phyloP scores from a whole-genome alignment of 176 grass and related monocot genomes.

The Cymbopogon citratus region DNA sequence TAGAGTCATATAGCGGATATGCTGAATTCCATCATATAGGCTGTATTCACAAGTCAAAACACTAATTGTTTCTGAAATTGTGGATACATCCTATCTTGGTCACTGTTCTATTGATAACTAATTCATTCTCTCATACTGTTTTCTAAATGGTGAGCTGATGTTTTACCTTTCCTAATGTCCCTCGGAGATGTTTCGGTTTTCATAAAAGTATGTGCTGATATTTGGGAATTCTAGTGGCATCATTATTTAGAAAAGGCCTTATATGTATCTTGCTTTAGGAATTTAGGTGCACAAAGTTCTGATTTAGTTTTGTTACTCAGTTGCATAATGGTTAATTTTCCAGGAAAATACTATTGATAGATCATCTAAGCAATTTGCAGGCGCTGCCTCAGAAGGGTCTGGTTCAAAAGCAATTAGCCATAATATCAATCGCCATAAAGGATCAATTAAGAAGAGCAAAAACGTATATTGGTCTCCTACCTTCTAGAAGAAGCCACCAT shows the following conservation, averaged over 20 bases:
- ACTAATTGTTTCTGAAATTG: neutral
- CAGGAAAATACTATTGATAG: constrained; percentile 40
- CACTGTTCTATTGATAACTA: neutral
- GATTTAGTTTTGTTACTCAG: neutral
- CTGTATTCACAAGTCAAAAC: neutral
- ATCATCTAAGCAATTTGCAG: neutral
- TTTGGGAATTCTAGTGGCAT: neutral
- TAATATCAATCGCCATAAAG: constrained; percentile 35
- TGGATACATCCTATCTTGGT: neutral
- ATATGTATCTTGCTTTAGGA: neutral
- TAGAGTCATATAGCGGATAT: neutral
- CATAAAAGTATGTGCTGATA: neutral
- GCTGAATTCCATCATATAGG: neutral
- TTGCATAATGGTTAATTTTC: constrained; percentile 14
- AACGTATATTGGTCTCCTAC: constrained; percentile 37
- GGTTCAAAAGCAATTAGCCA: neutral
- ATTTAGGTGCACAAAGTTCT: too few species aligned
- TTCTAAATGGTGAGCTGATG: neutral
- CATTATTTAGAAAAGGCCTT: neutral
- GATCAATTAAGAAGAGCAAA: constrained; percentile 73
- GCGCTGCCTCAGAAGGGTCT: neutral
- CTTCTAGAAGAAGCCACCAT: constrained; percentile 61
- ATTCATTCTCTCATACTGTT: neutral
- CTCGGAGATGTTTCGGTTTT: neutral
- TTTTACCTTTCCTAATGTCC: neutral